A percentile compares a stretch with the other conserved stretches of the same genome.
phyloP scores from a whole-genome alignment of 169 alveolate genomes.

The Plasmodium vivax region DNA sequence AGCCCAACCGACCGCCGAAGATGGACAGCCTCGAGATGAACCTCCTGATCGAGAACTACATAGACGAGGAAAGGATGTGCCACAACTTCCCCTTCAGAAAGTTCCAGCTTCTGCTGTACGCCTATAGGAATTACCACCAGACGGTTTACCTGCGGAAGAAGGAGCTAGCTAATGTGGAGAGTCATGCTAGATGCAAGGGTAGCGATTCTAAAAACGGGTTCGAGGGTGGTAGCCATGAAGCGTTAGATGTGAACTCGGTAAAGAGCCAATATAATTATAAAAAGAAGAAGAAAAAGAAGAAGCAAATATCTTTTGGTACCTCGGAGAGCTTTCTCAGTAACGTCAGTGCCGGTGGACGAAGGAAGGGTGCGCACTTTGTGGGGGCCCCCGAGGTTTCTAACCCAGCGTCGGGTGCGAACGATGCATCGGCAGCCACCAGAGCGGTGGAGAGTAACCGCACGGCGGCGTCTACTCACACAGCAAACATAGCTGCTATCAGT shows the following conservation, averaged over 20 bases:
- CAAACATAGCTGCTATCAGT: not conserved
- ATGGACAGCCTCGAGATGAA: constrained; percentile 60
- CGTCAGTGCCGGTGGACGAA: not conserved
- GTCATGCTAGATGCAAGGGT: not conserved
- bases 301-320: not conserved
- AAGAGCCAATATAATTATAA: constrained; percentile 46
- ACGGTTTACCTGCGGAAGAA: constrained; percentile 10
- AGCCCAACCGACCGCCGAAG: not conserved
- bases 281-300: constrained; percentile 42
- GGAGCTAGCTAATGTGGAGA: not conserved
- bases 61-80: constrained; percentile 58
- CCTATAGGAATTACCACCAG: constrained; percentile 37
- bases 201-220: not conserved
- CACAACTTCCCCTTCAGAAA: constrained; percentile 39
- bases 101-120: constrained; percentile 28
- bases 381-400: too few species aligned
- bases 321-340: not conserved
- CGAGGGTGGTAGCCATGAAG: not conserved
- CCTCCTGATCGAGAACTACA: constrained; percentile 18
- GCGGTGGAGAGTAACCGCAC: too few species aligned
- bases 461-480: not conserved
- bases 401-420: too few species aligned
- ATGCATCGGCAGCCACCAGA: too few species aligned
- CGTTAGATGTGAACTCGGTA: not conserved
- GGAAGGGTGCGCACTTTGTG: not conserved